A percentile compares a stretch with the other conserved stretches of the same genome.
Evolutionary conservation across 345 rosid species (phyloP).

Genomic region (Populus pruinosa): DNA sequence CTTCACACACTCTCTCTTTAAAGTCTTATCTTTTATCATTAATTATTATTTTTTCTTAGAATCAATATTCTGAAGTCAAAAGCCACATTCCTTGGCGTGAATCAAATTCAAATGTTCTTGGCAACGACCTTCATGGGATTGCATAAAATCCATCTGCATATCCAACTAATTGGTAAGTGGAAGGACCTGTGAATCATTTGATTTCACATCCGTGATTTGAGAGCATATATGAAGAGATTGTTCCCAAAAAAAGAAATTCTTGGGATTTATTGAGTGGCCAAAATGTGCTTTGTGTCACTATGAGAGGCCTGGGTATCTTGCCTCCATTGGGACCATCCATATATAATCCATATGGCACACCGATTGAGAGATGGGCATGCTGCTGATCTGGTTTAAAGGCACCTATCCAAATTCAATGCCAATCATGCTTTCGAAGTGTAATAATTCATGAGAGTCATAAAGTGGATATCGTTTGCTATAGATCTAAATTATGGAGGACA

Average conservation of each 20-base stretch:
- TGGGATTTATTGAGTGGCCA: slow-evolving; percentile 18
- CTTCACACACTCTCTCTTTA: not conserved
- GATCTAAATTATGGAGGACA: slow-evolving; percentile 15
- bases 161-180: not conserved
- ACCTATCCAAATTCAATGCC: slow-evolving; percentile 8
- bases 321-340: slow-evolving; percentile 19
- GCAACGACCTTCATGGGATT: not conserved
- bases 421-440: slow-evolving; percentile 14
- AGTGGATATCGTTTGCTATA: slow-evolving; percentile 13
- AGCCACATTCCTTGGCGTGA: slow-evolving; percentile 14
- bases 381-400: not conserved
- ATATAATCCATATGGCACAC: slow-evolving; percentile 5
- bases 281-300: slow-evolving; percentile 3
- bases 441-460: slow-evolving; percentile 6
- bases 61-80: slow-evolving; percentile 19
- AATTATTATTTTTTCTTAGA: not conserved
- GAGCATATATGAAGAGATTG: not conserved
- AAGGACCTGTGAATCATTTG: not conserved
- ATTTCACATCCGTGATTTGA: not conserved
- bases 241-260: not conserved
- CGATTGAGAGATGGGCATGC: slow-evolving; percentile 13
- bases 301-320: not conserved
- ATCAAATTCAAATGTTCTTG: slow-evolving; percentile 18
- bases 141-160: slow-evolving; percentile 4
- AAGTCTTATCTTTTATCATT: not conserved